Conservation (phyloP, 176 grass and related monocot genomes). For the Avena atlantica region DNA sequence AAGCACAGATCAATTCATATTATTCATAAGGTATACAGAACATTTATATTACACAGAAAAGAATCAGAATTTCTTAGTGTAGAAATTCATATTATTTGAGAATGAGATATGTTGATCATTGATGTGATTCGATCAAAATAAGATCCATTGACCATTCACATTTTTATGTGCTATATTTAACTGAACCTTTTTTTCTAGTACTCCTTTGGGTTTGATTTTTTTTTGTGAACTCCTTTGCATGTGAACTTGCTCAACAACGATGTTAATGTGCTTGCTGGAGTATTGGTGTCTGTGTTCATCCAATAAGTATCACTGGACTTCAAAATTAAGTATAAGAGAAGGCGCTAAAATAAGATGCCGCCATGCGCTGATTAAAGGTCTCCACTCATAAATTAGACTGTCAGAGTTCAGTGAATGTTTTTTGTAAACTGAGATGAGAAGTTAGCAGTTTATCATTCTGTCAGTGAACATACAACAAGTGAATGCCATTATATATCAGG, state of each 20-base stretch:
- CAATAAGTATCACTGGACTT: not conserved
- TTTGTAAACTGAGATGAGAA: not conserved
- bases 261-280: not conserved
- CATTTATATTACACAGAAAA: too few species aligned
- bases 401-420: not conserved
- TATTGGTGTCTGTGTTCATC: not conserved
- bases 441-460: not conserved
- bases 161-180: not conserved
- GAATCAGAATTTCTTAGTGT: too few species aligned
- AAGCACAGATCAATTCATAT: too few species aligned
- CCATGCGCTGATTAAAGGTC: not conserved
- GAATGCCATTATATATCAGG: not conserved
- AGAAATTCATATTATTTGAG: too few species aligned
- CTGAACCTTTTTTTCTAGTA: not conserved
- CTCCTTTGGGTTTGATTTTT: not conserved
- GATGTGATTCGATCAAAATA: not conserved
- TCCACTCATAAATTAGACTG: not conserved
- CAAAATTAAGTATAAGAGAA: not conserved
- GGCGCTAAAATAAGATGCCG: not conserved
- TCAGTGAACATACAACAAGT: not conserved
- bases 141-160: too few species aligned
- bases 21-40: too few species aligned
- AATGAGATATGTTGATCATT: not conserved
- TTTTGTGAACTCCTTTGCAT: too few species aligned
- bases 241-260: not conserved